Conservation (phyloP, 345 rosid species). For the Gossypioides kirkii region DNA sequence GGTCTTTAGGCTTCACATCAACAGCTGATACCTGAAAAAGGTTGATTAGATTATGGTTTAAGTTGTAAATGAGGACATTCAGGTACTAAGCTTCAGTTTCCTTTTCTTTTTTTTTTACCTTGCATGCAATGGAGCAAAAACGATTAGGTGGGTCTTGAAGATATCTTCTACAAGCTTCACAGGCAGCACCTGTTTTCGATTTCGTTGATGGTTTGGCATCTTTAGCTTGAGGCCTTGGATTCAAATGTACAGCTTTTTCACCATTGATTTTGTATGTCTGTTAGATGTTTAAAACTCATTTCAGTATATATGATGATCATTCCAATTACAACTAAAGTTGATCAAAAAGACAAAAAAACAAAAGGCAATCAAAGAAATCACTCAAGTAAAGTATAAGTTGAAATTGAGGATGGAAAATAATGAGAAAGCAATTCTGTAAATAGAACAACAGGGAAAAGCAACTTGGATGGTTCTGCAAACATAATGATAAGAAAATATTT, state of each 20-base stretch:
- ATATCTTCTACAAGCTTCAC: constrained; percentile 70
- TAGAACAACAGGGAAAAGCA: neutral
- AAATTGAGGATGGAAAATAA: neutral
- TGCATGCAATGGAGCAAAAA: constrained; percentile 87
- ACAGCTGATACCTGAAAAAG: constrained; percentile 37
- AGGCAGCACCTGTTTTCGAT: constrained; percentile 56
- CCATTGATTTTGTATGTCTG: constrained; percentile 92
- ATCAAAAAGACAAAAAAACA: neutral
- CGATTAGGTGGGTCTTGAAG: constrained; percentile 77
- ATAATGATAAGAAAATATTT: neutral
- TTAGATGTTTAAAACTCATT: neutral
- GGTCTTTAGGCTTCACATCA: constrained; percentile 30
- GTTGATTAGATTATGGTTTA: neutral
- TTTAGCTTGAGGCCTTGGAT: constrained; percentile 68
- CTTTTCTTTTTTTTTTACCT: constrained; percentile 51
- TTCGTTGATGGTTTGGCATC: constrained; percentile 81
- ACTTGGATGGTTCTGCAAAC: constrained; percentile 8
- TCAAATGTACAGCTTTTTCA: constrained; percentile 85
- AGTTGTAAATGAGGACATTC: neutral
- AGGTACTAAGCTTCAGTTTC: neutral
- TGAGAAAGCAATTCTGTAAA: too few species aligned
- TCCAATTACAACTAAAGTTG: constrained; percentile 1
- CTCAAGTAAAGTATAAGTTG: neutral
- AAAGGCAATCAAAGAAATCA: constrained; percentile 2
- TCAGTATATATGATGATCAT: neutral